phyloP scores from a whole-genome alignment of 2,329 filamentous ascomycete genomes.

The Colletotrichum lentis region DNA sequence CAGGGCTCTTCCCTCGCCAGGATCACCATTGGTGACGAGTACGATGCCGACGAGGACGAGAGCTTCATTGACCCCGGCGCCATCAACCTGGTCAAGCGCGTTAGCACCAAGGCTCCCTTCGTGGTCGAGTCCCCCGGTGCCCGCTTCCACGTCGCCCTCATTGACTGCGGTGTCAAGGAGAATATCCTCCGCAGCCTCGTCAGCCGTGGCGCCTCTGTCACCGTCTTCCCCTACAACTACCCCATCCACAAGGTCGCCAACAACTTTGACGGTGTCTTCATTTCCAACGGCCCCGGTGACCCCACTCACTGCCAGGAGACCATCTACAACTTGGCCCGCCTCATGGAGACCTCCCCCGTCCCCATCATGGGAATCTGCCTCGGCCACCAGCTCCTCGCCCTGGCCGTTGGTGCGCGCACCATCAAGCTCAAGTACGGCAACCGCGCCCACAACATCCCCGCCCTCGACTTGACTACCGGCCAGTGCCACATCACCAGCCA shows the following conservation, averaged over 20 bases:
- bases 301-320: conserved; percentile 96
- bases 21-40: conserved; percentile 95
- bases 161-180: conserved; percentile 99
- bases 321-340: conserved; percentile 86
- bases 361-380: conserved; percentile 98
- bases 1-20: conserved; percentile 94
- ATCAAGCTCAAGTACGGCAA: conserved; percentile 99
- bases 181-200: conserved; percentile 97
- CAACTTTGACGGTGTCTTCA: conserved; percentile 98
- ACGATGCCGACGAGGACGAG: conserved; percentile 98
- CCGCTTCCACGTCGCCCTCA: conserved; percentile 87
- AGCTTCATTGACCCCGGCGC: conserved; percentile 93
- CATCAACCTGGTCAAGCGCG: conserved; percentile 95
- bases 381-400: conserved; percentile 92
- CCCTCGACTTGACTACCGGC: conserved; percentile 90
- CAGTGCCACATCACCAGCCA: conserved; percentile 99
- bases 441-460: conserved; percentile 97
- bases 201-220: conserved; percentile 88
- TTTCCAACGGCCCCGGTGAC: conserved; percentile 98
- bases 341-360: conserved; percentile 90
- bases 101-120: conserved; percentile 98
- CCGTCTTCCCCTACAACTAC: conserved; percentile 95
- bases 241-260: conserved; percentile 97
- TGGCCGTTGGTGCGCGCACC: conserved; percentile 86
- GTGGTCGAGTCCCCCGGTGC: conserved; percentile 87